Evolutionary conservation across 1,139 yeast genomes (phyloP).

Genomic region (Hansenula lynferdii): DNA sequence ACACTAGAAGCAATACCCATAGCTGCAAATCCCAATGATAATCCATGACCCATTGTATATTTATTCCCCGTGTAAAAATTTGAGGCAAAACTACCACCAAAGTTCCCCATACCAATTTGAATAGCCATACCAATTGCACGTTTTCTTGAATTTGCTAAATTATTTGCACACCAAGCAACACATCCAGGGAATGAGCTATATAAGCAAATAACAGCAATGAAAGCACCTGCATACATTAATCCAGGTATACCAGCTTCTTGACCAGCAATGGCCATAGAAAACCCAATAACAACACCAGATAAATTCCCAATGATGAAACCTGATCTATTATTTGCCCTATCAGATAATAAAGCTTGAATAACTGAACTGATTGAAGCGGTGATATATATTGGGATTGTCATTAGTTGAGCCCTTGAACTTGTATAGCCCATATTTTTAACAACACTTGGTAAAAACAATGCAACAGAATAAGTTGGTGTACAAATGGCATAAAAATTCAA

Average conservation of each 20-base stretch:
- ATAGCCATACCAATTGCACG: constrained; percentile 36
- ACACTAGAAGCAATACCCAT: constrained; percentile 12
- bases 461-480: constrained; percentile 11
- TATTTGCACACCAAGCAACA: background rate
- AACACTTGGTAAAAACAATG: constrained; percentile 26
- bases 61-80: constrained; percentile 15
- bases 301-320: constrained; percentile 28
- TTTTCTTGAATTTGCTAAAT: constrained; percentile 25
- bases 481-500: constrained; percentile 8
- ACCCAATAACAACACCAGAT: constrained; percentile 29
- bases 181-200: background rate
- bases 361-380: constrained; percentile 29
- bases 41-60: constrained; percentile 12
- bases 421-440: constrained; percentile 27
- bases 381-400: constrained; percentile 32
- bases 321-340: constrained; percentile 27
- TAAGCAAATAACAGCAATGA: background rate
- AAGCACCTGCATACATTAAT: background rate
- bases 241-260: constrained; percentile 11
- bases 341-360: constrained; percentile 27
- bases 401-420: constrained; percentile 26
- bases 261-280: constrained; percentile 25
- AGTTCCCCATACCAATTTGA: constrained; percentile 36
- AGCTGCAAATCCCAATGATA: constrained; percentile 13
- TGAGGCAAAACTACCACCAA: constrained; percentile 33